Evolutionary conservation across 257 asterid genomes (phyloP).

Genomic region (Solanum tarapatanum): DNA sequence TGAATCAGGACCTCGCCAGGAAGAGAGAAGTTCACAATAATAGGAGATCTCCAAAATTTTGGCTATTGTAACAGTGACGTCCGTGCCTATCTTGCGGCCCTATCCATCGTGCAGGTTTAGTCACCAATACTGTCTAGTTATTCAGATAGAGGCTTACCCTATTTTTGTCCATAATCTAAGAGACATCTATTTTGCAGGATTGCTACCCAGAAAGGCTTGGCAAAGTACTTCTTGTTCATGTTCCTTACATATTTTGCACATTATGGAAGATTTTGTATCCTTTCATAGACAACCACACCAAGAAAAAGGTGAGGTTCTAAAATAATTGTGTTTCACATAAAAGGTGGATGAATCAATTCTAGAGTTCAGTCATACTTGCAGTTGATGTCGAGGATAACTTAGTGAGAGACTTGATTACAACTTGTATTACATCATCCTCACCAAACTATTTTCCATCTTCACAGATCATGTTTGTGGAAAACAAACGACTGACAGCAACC

Average conservation of each 20-base stretch:
- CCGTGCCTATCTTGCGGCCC: slow-evolving; percentile 46
- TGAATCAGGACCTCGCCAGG: slow-evolving; percentile 43
- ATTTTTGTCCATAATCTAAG: not conserved
- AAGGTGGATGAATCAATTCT: not conserved
- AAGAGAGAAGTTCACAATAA: slow-evolving; percentile 62
- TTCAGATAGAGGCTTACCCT: not conserved
- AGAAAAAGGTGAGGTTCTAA: slow-evolving; percentile 41
- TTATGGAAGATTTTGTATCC: slow-evolving; percentile 67
- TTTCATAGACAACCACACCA: slow-evolving; percentile 66
- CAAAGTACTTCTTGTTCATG: slow-evolving; percentile 37
- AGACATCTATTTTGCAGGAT: slow-evolving; percentile 32
- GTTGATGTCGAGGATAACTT: not conserved
- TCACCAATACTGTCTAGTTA: not conserved
- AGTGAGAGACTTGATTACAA: not conserved
- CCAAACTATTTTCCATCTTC: not conserved
- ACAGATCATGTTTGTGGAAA: slow-evolving; percentile 60
- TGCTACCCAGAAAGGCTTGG: slow-evolving; percentile 89
- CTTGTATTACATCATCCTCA: not conserved
- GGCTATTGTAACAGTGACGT: slow-evolving; percentile 62
- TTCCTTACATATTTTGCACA: slow-evolving; percentile 48
- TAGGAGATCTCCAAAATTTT: slow-evolving; percentile 63
- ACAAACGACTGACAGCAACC: slow-evolving; percentile 36
- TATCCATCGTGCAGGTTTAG: slow-evolving; percentile 25
- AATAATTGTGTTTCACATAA: not conserved
- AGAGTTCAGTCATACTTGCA: not conserved